Percentiles rank a stretch among this genome's conserved stretches.
Evolutionary conservation across 768 basidiomycete species (phyloP).

Genomic region (Macrolepiota dolichaula): DNA sequence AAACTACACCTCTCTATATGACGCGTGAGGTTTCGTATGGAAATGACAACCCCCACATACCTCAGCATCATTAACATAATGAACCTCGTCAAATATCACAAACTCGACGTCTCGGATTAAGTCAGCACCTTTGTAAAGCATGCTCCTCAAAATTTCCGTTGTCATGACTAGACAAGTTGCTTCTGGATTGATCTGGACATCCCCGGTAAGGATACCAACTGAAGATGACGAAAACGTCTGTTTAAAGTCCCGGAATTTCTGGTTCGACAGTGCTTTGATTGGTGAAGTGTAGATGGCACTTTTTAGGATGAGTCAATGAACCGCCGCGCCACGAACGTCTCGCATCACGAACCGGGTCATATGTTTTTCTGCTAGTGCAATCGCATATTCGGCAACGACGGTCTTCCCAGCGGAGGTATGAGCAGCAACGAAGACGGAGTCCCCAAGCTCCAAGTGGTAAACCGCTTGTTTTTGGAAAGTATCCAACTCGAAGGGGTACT

Average conservation of each 20-base stretch:
- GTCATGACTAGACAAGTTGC: slow-evolving; percentile 97
- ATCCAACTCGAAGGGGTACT: slow-evolving; percentile 98
- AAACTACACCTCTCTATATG: slow-evolving; percentile 90
- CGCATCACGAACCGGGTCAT: slow-evolving; percentile 81
- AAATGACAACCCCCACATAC: slow-evolving; percentile 35
- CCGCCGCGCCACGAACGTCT: not conserved
- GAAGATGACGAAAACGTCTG: slow-evolving; percentile 88
- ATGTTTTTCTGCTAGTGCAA: slow-evolving; percentile 93
- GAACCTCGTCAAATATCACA: slow-evolving; percentile 99
- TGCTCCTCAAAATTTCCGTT: slow-evolving; percentile 95
- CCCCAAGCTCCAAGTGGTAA: slow-evolving; percentile 94
- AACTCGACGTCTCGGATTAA: slow-evolving; percentile 98
- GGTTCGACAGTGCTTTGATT: slow-evolving; percentile 97
- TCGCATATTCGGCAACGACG: slow-evolving; percentile 98
- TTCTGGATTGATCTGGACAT: slow-evolving; percentile 99
- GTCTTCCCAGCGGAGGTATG: slow-evolving; percentile 99
- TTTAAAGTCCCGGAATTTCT: slow-evolving; percentile 99
- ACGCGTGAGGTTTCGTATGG: slow-evolving; percentile 7
- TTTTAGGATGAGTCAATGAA: slow-evolving; percentile 14
- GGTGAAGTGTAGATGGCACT: slow-evolving; percentile 99
- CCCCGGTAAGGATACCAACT: slow-evolving; percentile 95
- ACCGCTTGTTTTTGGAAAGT: slow-evolving; percentile 99
- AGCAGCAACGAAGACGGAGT: slow-evolving; percentile 99
- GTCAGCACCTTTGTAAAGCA: slow-evolving; percentile 99
- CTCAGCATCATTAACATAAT: slow-evolving; percentile 99